Base-by-base conservation (phyloP, 1,284 basidiomycete genomes). In the Moesziomyces parantarcticus region DNA sequence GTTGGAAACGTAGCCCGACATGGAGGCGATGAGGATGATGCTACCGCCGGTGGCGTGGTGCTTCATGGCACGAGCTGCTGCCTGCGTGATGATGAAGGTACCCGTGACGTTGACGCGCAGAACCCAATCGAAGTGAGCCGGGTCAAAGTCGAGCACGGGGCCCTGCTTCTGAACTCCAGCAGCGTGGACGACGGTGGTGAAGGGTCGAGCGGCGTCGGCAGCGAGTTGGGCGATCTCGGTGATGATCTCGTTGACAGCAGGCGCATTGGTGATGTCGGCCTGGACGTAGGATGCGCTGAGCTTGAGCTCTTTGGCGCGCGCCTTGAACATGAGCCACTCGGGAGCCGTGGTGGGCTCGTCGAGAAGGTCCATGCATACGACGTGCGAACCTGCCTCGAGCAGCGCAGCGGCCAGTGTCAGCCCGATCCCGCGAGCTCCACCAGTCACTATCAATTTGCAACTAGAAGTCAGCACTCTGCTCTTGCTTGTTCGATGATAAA, bases 1-100 rank as follows among this genome's bases (percentile, higher is more conserved):
- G 85, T 93, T 93, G 48, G 91, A 91, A 71, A 93, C 89, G 54
- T 89, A 89, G 16, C 92, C 92, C 46, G 90, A 91, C 91, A 94
- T 93, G 61, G 91, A 92, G 20, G 91, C 92, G 73, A 93, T 89
- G 68, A 92, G 84, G 65, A 92, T 88, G 70, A 94, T 92, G 75
- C 91, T 92, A 0, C 92, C 92, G 14, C 87, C 86, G 16, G 86
- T 88, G 3, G 88, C 88, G 67, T 90, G 91, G n/a, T 88, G 86
- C 16, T 66, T 44, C 90, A 92, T 92, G 82, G 91, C 89, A 55
- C 88, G 86, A 6, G 91, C 92, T 9, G 89, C 91, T 0, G 90
- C 90, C 79, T 92, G 91, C 5, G 91, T 90, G 10, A 91, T 91
- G 78, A 89, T 90, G 60, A 93, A 84, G 20, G 90, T 90, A 0